Conservation (phyloP, 176 grass and related monocot genomes). For the Tillandsia fasciculata region DNA sequence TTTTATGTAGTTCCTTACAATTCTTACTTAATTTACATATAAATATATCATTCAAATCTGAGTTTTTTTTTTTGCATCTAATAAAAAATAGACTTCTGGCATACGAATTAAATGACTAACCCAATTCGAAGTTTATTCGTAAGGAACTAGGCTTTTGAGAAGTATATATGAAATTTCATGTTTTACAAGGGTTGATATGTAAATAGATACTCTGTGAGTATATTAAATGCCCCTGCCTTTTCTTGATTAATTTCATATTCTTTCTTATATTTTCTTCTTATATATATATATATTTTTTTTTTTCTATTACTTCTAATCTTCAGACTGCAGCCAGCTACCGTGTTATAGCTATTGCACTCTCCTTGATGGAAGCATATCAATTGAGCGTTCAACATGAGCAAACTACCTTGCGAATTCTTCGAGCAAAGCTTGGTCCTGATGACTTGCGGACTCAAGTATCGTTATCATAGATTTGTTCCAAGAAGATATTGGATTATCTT, state of each 20-base stretch:
- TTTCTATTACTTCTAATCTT: slow-evolving; percentile 17
- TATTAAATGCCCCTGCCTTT: background rate
- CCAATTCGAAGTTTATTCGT: too few species aligned
- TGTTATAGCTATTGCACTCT: slow-evolving; percentile 97
- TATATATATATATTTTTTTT: too few species aligned
- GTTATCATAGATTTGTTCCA: slow-evolving; percentile 7
- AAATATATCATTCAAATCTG: too few species aligned
- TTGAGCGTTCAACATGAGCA: slow-evolving; percentile 99
- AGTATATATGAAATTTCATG: too few species aligned
- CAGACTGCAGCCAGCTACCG: slow-evolving; percentile 99
- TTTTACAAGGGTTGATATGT: too few species aligned
- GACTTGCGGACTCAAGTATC: slow-evolving; percentile 87
- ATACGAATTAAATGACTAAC: too few species aligned
- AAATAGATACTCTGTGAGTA: too few species aligned
- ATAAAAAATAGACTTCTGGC: too few species aligned
- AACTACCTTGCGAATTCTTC: slow-evolving; percentile 96
- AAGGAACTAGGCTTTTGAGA: too few species aligned
- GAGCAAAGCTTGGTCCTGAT: slow-evolving; percentile 92
- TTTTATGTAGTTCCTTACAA: background rate
- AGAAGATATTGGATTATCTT: background rate
- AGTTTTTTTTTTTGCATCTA: too few species aligned
- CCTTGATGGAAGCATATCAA: slow-evolving; percentile 99
- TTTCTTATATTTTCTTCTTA: background rate
- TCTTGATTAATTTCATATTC: background rate
- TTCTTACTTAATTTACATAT: too few species aligned